Percentiles rank a stretch among this genome's conserved stretches.
Evolutionary conservation across 345 rosid species (phyloP).

Genomic region (Lumnitzera littorea): DNA sequence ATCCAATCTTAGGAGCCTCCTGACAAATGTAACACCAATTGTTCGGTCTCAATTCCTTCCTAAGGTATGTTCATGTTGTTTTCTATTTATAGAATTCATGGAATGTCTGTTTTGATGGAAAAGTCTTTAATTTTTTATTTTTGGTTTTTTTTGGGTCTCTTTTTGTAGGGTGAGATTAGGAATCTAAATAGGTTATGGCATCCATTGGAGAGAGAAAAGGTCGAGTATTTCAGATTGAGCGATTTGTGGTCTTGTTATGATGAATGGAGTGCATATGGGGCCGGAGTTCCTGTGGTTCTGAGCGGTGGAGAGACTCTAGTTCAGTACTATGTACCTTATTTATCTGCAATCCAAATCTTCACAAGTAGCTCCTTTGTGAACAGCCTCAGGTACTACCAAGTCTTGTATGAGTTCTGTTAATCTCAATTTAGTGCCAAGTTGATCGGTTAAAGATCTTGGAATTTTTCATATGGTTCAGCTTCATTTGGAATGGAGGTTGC

Average conservation of each 20-base stretch:
- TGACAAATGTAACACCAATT: slow-evolving; percentile 70
- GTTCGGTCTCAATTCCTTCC: slow-evolving; percentile 78
- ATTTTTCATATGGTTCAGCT: too few relatives aligned
- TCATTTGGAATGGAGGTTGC: too few relatives aligned
- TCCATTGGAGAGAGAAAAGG: slow-evolving; percentile 83
- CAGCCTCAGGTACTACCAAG: slow-evolving; percentile 43
- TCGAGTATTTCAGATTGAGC: slow-evolving; percentile 72
- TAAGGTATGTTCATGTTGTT: slow-evolving; percentile 38
- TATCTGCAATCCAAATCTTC: slow-evolving; percentile 94
- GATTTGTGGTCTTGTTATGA: slow-evolving; percentile 88
- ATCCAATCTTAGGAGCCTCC: slow-evolving; percentile 85
- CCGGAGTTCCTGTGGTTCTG: slow-evolving; percentile 79
- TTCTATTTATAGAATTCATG: not conserved
- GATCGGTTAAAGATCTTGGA: too few relatives aligned
- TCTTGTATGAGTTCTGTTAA: too few relatives aligned
- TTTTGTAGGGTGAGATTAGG: slow-evolving; percentile 70
- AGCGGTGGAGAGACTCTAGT: slow-evolving; percentile 68
- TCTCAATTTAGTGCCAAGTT: too few relatives aligned
- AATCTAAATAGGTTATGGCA: slow-evolving; percentile 85
- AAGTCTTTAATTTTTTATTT: too few relatives aligned
- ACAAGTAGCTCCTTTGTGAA: slow-evolving; percentile 66
- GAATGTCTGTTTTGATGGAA: too few relatives aligned
- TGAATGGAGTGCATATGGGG: slow-evolving; percentile 99
- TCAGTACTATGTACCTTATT: slow-evolving; percentile 95
- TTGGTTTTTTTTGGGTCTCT: not conserved